Evolutionary conservation across 2,329 filamentous ascomycete genomes (phyloP).

Genomic region (Thyridium curvatum): DNA sequence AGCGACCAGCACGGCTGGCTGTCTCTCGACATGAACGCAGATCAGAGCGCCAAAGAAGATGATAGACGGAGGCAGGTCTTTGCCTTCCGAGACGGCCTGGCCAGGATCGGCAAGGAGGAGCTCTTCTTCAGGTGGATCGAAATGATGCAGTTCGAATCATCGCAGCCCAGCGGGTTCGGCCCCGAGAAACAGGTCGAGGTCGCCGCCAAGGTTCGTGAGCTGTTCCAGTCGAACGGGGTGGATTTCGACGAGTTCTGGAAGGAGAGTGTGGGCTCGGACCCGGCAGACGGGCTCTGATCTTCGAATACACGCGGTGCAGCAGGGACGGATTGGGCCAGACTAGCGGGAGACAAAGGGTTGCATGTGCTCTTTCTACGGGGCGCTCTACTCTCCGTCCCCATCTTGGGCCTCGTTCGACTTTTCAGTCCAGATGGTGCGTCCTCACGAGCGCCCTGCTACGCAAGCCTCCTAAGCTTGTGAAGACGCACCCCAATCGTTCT

Average conservation of each 20-base stretch:
- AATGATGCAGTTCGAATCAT: conserved; percentile 81
- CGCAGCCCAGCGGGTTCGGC: conserved; percentile 71
- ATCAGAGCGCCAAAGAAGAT: conserved; percentile 46
- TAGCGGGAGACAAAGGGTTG: no score
- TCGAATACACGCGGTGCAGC: conserved; percentile 9
- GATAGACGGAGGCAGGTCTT: conserved; percentile 68
- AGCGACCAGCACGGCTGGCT: conserved; percentile 66
- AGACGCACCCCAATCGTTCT: conserved; percentile 6
- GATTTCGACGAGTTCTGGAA: conserved; percentile 78
- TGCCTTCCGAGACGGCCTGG: conserved; percentile 70
- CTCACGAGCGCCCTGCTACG: no score
- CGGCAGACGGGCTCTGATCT: conserved; percentile 13
- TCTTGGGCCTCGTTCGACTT: no score
- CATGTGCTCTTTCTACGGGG: no score
- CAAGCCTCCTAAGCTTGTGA: not conserved
- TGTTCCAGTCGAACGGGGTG: conserved; percentile 71
- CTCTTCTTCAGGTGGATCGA: conserved; percentile 92
- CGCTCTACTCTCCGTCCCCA: no score
- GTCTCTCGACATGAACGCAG: conserved; percentile 51
- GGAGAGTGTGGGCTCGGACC: conserved; percentile 45
- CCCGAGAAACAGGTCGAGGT: conserved; percentile 65
- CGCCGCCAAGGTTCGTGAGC: conserved; percentile 65
- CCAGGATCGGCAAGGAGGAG: conserved; percentile 73
- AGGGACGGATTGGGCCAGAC: not conserved
- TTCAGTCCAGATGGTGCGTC: no score